Conservation (phyloP, 2,329 filamentous ascomycete species). For the Colletotrichum truncatum region DNA sequence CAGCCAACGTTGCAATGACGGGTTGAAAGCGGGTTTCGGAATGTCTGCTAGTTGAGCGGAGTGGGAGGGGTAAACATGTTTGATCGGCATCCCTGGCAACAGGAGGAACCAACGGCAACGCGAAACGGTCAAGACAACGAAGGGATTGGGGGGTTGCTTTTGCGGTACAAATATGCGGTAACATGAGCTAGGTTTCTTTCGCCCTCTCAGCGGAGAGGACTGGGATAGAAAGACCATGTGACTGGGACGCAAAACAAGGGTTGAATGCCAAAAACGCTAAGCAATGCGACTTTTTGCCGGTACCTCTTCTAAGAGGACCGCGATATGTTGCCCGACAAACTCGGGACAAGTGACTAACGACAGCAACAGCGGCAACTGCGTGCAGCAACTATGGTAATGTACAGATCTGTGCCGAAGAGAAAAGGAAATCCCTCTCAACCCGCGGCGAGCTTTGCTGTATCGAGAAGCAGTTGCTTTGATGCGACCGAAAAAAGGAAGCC, state of each 20-base stretch:
- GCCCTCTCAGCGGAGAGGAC: conserved; percentile 3
- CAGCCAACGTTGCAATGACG: conserved; percentile 30
- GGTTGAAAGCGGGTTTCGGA: conserved; percentile 15
- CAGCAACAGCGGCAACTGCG: conserved; percentile 51
- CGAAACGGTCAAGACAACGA: conserved; percentile 25
- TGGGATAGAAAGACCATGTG: conserved; percentile 11
- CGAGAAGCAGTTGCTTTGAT: conserved; percentile 42
- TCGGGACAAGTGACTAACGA: conserved; percentile 31
- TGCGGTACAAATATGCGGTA: conserved; percentile 19
- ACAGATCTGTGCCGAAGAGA: conserved; percentile 56
- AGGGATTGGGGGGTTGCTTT: conserved; percentile 19
- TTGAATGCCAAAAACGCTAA: conserved; percentile 31
- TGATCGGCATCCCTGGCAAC: conserved; percentile 27
- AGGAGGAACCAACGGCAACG: conserved; percentile 19
- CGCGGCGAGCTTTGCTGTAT: conserved; percentile 45
- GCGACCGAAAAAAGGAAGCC: conserved; percentile 41
- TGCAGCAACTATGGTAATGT: conserved; percentile 62
- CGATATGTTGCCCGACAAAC: conserved; percentile 22
- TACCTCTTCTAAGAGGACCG: conserved; percentile 29
- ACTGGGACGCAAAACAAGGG: conserved; percentile 31
- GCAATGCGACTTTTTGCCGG: conserved; percentile 34
- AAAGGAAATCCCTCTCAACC: conserved; percentile 48
- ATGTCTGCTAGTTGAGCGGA: conserved; percentile 21
- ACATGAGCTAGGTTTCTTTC: conserved; percentile 8
- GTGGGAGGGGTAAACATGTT: conserved; percentile 28